phyloP scores from a whole-genome alignment of 176 grass and related monocot genomes.

The Aegilops speltoides region DNA sequence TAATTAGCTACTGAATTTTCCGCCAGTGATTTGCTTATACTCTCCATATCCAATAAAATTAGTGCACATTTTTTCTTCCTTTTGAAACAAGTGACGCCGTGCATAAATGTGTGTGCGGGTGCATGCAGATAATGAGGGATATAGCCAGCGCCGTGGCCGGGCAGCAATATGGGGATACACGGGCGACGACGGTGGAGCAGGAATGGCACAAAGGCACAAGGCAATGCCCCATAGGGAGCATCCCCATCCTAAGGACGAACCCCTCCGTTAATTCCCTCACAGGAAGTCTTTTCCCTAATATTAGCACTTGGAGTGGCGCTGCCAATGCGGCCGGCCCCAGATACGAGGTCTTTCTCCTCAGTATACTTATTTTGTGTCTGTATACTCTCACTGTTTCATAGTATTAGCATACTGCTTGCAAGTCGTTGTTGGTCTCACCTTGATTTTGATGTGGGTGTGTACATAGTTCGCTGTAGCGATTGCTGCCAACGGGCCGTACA shows the following conservation, averaged over 20 bases:
- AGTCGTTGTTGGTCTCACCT: too few relatives aligned
- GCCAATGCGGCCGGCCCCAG: too few relatives aligned
- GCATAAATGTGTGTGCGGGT: neutral
- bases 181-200: neutral
- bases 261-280: neutral
- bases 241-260: neutral
- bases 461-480: neutral
- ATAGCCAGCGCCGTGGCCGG: neutral
- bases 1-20: neutral
- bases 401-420: too few relatives aligned
- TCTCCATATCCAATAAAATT: neutral
- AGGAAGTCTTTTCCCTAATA: neutral
- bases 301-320: too few relatives aligned
- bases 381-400: too few relatives aligned
- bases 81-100: neutral
- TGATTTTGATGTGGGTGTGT: neutral
- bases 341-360: too few relatives aligned
- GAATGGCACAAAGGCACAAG: neutral
- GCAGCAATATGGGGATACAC: neutral
- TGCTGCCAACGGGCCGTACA: neutral
- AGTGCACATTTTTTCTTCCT: too few relatives aligned
- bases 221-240: neutral
- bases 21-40: neutral
- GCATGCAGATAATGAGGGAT: neutral
- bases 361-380: too few relatives aligned